Conservation (phyloP, 306 rosid genomes). For the Acacia melanoxylon region DNA sequence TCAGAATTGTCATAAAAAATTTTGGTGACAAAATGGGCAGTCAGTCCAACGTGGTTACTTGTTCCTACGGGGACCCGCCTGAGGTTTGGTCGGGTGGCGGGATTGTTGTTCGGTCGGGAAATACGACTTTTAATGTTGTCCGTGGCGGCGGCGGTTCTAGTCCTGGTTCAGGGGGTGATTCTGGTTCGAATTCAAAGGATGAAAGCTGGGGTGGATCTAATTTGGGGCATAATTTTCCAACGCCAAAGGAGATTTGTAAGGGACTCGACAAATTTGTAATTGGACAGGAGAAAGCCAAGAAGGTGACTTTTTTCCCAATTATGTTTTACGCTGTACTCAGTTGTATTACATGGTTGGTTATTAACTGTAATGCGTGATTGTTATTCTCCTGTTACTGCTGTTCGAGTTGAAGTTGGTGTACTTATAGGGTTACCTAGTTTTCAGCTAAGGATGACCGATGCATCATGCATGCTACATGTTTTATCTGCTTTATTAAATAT, state of each 20-base stretch:
- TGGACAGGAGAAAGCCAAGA: slow-evolving; percentile 95
- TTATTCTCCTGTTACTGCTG: not conserved
- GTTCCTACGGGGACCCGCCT: slow-evolving; percentile 79
- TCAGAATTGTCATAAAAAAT: slow-evolving; percentile 26
- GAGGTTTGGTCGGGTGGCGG: slow-evolving; percentile 97
- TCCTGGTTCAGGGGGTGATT: slow-evolving; percentile 64
- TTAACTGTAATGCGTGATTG: not conserved
- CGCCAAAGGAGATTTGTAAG: slow-evolving; percentile 86
- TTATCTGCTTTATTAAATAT: not conserved
- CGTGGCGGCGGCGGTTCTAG: slow-evolving; percentile 51
- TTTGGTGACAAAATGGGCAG: slow-evolving; percentile 32
- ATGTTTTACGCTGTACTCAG: not conserved
- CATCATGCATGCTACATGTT: not conserved
- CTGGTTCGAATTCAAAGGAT: slow-evolving; percentile 58
- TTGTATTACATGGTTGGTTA: not conserved
- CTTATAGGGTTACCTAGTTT: not conserved
- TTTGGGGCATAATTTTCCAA: slow-evolving; percentile 77
- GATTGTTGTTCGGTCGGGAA: slow-evolving; percentile 59
- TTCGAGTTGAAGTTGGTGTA: not conserved
- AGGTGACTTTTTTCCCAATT: slow-evolving; percentile 45
- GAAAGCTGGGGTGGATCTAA: slow-evolving; percentile 90
- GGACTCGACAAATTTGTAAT: slow-evolving; percentile 95
- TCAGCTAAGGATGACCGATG: not conserved
- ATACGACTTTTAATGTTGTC: slow-evolving; percentile 49
- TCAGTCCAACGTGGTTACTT: slow-evolving; percentile 19